phyloP scores from a whole-genome alignment of 805 yeast species.

The Yamadazyma sp. region DNA sequence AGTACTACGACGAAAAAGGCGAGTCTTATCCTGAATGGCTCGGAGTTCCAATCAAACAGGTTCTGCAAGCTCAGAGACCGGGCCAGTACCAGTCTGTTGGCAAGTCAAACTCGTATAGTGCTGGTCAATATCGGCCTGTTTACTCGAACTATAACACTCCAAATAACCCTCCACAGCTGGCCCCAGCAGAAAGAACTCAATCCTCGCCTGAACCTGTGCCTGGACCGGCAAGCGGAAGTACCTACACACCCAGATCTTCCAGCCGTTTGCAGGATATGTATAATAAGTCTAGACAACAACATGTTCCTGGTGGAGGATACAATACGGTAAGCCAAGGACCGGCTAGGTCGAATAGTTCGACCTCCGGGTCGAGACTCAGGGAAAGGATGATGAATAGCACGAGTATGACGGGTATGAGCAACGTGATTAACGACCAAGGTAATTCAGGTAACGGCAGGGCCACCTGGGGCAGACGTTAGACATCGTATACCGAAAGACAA shows the following conservation, averaged over 20 bases:
- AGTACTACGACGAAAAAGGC: conserved; percentile 31
- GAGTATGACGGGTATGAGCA: conserved; percentile 19
- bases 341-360: conserved; percentile 25
- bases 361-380: conserved; percentile 28
- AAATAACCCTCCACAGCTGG: conserved; percentile 16
- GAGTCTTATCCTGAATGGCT: conserved; percentile 47
- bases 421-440: conserved; percentile 7
- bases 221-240: conserved; percentile 6
- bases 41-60: conserved; percentile 23
- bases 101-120: not conserved
- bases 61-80: not conserved
- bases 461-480: conserved; percentile 13
- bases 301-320: conserved; percentile 33
- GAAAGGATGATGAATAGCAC: conserved; percentile 26
- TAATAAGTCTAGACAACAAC: conserved; percentile 39
- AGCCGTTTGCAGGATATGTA: conserved; percentile 41
- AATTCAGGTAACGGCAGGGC: conserved; percentile 8
- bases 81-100: conserved; percentile 1
- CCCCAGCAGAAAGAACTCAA: not conserved
- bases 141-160: conserved; percentile 20
- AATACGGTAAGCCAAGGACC: conserved; percentile 23
- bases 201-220: not conserved
- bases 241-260: conserved; percentile 32
- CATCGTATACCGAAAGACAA: too few species aligned
- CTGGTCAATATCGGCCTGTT: conserved; percentile 28